Percentiles rank a stretch among this genome's conserved stretches.
Evolutionary conservation across 805 yeast genomes (phyloP).

Genomic region (Suhomyces sp.): DNA sequence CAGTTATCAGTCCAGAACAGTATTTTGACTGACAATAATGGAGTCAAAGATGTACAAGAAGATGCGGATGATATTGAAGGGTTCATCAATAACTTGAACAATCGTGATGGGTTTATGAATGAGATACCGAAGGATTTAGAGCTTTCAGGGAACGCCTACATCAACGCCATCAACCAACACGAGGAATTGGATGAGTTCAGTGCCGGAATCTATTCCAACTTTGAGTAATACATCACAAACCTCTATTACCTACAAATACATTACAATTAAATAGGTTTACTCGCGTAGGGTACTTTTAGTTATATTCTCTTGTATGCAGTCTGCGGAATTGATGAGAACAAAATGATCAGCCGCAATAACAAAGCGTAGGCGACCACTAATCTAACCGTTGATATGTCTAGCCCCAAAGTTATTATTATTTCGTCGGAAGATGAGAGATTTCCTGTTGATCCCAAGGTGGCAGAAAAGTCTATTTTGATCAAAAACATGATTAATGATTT

Average conservation of each 20-base stretch:
- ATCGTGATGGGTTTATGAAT: conserved; percentile 17
- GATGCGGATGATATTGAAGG: conserved; percentile 10
- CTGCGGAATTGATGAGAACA: background rate
- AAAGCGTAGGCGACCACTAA: background rate
- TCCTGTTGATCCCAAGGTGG: conserved; percentile 75
- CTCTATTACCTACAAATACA: too few relatives aligned
- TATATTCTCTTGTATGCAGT: too few relatives aligned
- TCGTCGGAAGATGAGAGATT: conserved; percentile 82
- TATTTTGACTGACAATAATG: conserved; percentile 46
- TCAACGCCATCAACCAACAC: conserved; percentile 34
- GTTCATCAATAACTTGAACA: conserved; percentile 41
- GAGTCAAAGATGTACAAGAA: conserved; percentile 17
- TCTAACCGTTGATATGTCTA: conserved; percentile 15
- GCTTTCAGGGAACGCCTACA: conserved; percentile 38
- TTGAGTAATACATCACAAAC: conserved; percentile 39
- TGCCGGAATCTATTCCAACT: conserved; percentile 87
- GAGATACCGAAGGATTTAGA: conserved; percentile 10
- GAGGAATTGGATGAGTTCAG: conserved; percentile 81
- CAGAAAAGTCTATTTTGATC: conserved; percentile 80
- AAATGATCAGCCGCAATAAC: background rate
- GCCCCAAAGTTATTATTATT: conserved; percentile 50
- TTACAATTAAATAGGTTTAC: too few relatives aligned
- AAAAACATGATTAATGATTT: conserved; percentile 84
- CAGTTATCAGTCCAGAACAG: conserved; percentile 64
- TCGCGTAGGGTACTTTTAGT: too few relatives aligned